Conservation (phyloP, 768 basidiomycete species). For the Baorangia bicolor region DNA sequence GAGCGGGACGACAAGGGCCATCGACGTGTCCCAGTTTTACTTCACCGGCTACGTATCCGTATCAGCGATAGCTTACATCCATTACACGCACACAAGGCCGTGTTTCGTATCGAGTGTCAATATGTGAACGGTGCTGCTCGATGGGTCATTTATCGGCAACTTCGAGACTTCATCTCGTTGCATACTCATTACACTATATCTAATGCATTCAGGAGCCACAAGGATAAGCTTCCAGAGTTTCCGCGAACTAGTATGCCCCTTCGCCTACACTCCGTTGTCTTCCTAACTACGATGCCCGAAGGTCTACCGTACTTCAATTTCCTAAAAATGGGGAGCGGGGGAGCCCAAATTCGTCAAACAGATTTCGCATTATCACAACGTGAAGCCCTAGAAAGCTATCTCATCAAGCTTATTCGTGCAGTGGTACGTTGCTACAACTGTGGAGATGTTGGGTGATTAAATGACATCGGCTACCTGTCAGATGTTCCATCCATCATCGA, state of each 20-base stretch:
- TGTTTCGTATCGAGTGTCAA: conserved; percentile 93
- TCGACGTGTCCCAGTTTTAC: conserved; percentile 73
- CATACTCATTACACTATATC: conserved; percentile 88
- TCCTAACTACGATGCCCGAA: conserved; percentile 26
- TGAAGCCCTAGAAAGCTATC: conserved; percentile 81
- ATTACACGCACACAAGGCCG: conserved; percentile 68
- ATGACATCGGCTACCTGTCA: conserved; percentile 28
- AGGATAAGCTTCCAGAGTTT: conserved; percentile 86
- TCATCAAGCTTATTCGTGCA: conserved; percentile 82
- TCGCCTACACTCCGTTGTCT: neutral
- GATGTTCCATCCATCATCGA: conserved; percentile 96
- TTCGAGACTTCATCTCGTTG: conserved; percentile 87
- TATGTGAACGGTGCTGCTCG: conserved; percentile 90
- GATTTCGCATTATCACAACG: conserved; percentile 85
- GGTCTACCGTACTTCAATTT: conserved; percentile 92
- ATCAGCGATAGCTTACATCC: conserved; percentile 87
- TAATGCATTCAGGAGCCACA: conserved; percentile 72
- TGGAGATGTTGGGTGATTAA: neutral
- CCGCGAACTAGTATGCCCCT: conserved; percentile 66
- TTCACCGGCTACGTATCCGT: conserved; percentile 80
- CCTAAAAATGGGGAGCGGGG: conserved; percentile 60
- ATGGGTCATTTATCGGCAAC: conserved; percentile 95
- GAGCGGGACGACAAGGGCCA: conserved; percentile 85
- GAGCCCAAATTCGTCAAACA: conserved; percentile 53
- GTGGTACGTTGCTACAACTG: conserved; percentile 57